Evolutionary conservation across 2,329 filamentous ascomycete species (phyloP), one percentile per base, ranked within the genome.

Genomic region (Trichoderma harzianum): DNA sequence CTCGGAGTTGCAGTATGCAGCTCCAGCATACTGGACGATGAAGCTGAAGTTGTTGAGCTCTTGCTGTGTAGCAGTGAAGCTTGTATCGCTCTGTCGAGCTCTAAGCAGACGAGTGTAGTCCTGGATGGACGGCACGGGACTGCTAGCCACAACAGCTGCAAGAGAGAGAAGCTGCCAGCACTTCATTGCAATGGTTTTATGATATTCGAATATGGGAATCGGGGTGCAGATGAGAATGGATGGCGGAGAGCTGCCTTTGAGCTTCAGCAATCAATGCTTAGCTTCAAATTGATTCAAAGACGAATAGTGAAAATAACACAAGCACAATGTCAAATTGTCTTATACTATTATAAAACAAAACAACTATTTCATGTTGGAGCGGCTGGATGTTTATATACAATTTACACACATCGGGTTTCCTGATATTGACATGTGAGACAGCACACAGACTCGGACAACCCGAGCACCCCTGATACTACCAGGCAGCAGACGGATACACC

Each of bases 1-100:
- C 3, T 83, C 77, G 66, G 78, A 82, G 78, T 89, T 89, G 81
- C 88, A 90, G 78, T 88, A 88, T 3, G 84, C 81, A 4, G 87
- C 85, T 2, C 80, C 83, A 4, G 87, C 79, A 74, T 87, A 87
- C 78, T 89, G 83, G 34, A 83, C 81, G 74, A 83, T 89, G 76
- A 86, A 85, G 65, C 82, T 76, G 73, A 89, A 80, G 71, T 80
- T 81, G 72, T 75, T 73, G 16, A 85, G 76, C 36, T 84, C 77
- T 51, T 11, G 76, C 72, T 3, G 74, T 7, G 80, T 79, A 18
- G 53, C 39, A 32, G 63, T 32, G 34, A 63, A 70, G 68, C 58
- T 70, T 32, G 43, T 57, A 16, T 53, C 28, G 21, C 58, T 62
- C n/a, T 63, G 78, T 78, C 82, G 79, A 51, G 74, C 73, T 57